Conservation (phyloP, 2,329 filamentous ascomycete species). For the Xylariaceae sp. region DNA sequence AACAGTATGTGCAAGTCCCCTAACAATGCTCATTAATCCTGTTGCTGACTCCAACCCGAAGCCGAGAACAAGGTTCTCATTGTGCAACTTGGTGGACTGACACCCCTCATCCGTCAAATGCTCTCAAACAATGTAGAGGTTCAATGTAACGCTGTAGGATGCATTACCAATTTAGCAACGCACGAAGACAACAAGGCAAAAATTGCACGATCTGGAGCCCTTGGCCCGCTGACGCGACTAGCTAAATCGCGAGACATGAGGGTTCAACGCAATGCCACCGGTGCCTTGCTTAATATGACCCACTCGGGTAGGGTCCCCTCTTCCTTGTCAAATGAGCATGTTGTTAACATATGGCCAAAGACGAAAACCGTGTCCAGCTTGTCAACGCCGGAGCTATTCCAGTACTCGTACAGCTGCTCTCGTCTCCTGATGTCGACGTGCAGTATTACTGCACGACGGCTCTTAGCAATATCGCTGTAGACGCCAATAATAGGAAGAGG, state of each 20-base stretch:
- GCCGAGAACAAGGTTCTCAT: conserved; percentile 98
- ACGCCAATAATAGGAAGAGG: conserved; percentile 83
- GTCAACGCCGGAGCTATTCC: conserved; percentile 98
- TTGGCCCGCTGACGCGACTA: conserved; percentile 83
- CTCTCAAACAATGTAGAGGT: conserved; percentile 97
- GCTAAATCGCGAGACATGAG: conserved; percentile 99
- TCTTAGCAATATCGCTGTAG: conserved; percentile 96
- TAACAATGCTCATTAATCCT: neutral
- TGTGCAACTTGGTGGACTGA: conserved; percentile 83
- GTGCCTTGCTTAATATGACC: conserved; percentile 96
- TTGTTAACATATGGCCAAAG: conserved; percentile 42
- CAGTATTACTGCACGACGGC: conserved; percentile 99
- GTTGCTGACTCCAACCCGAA: conserved; percentile 37
- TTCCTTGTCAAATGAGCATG: neutral
- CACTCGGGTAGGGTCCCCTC: conserved; percentile 73
- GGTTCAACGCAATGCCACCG: conserved; percentile 94
- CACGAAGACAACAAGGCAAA: conserved; percentile 99
- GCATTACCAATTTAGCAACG: conserved; percentile 96
- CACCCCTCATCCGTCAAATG: conserved; percentile 95
- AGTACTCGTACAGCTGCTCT: conserved; percentile 89
- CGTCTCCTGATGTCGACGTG: conserved; percentile 90
- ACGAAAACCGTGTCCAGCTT: conserved; percentile 95
- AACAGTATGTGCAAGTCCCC: conserved; percentile 66
- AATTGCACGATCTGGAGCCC: conserved; percentile 89
- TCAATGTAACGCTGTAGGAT: conserved; percentile 97